These are phyloP conservation scores for Termitomyces titanicus DNA, from an alignment of 768 basidiomycete genomes.

Conservation along the genomic window DNA sequence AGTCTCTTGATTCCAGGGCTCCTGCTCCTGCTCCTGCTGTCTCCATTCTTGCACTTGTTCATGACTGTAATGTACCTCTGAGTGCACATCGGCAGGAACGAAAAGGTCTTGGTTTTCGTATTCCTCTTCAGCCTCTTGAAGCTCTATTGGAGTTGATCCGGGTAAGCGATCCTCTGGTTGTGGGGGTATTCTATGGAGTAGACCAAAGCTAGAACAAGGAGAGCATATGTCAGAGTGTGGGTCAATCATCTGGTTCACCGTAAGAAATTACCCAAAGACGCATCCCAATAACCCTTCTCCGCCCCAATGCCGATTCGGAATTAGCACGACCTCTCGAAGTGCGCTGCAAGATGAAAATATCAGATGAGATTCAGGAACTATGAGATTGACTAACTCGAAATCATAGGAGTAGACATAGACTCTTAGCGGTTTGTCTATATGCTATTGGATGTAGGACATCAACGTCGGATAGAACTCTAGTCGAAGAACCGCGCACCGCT, in stretches of 20 bases:
- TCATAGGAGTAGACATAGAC: conserved; percentile 97
- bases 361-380: conserved; percentile 6
- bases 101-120: conserved; percentile 66
- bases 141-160: conserved; percentile 53
- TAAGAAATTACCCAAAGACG: conserved; percentile 76
- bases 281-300: conserved; percentile 95
- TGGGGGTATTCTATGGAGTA: conserved; percentile 90
- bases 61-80: conserved; percentile 21
- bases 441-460: conserved; percentile 39
- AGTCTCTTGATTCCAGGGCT: conserved; percentile 26
- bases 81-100: conserved; percentile 61
- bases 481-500: conserved; percentile 49
- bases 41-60: conserved; percentile 27
- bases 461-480: neutral
- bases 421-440: conserved; percentile 88
- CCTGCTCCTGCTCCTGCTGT: conserved; percentile 28
- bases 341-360: conserved; percentile 48
- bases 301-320: conserved; percentile 97
- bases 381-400: conserved; percentile 69
- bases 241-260: neutral
- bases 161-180: conserved; percentile 58
- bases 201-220: conserved; percentile 61
- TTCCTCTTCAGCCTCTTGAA: conserved; percentile 44
- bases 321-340: conserved; percentile 87
- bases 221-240: conserved; percentile 3